Conservation (phyloP, 2,329 filamentous ascomycete species). For the Hypoxylon rubiginosum region DNA sequence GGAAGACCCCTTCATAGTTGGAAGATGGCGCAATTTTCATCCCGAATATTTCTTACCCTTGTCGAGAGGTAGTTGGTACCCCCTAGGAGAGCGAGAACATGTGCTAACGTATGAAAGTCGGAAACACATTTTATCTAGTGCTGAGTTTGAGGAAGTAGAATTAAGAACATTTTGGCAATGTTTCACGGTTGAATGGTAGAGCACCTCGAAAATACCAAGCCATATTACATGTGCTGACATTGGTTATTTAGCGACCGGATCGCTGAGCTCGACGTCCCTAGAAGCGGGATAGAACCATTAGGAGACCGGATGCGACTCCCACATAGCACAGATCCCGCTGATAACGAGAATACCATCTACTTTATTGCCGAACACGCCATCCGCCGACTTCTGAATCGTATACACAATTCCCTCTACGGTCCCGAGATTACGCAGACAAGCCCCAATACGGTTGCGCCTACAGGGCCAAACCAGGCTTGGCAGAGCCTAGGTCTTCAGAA, state of each 20-base stretch:
- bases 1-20: constrained; percentile 56
- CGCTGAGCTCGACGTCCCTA: constrained; percentile 68
- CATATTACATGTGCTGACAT: constrained; percentile 25
- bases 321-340: constrained; percentile 50
- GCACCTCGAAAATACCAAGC: neutral
- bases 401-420: constrained; percentile 58
- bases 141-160: constrained; percentile 59
- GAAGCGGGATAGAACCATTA: constrained; percentile 56
- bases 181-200: constrained; percentile 77
- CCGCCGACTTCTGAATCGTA: constrained; percentile 58
- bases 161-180: constrained; percentile 78
- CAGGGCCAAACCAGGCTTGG: constrained; percentile 45
- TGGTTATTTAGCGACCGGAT: constrained; percentile 71
- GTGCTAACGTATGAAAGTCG: constrained; percentile 38
- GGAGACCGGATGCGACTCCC: constrained; percentile 55
- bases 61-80: constrained; percentile 49
- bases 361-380: constrained; percentile 60
- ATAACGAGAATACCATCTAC: constrained; percentile 55
- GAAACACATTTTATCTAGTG: constrained; percentile 36
- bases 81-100: neutral
- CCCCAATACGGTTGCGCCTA: constrained; percentile 36
- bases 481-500: constrained; percentile 49
- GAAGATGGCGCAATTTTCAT: constrained; percentile 53
- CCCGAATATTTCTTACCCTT: constrained; percentile 50
- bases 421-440: constrained; percentile 46